Conservation (phyloP, 768 basidiomycete genomes). For the Mycena latifolia region DNA sequence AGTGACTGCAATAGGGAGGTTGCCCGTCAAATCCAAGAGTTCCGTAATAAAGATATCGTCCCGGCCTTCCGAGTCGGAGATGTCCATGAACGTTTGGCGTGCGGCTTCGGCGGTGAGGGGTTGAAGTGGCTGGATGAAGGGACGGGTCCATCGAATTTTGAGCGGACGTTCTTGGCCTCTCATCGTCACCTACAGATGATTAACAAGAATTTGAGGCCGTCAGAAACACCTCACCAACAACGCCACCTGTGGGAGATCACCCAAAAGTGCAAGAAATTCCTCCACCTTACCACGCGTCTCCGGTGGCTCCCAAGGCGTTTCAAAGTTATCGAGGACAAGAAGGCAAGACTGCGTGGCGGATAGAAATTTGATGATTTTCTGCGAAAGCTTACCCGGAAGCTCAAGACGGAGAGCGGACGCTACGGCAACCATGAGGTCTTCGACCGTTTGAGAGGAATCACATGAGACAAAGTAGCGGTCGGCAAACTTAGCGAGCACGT, state of each 20-base stretch:
- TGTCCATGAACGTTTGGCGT: slow-evolving; percentile 9
- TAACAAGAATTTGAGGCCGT: too few relatives aligned
- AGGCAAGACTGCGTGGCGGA: neutral
- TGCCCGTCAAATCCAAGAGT: neutral
- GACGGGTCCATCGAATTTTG: slow-evolving; percentile 20
- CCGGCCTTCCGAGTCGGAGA: neutral
- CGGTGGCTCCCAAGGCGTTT: slow-evolving; percentile 9
- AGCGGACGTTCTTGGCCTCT: slow-evolving; percentile 13
- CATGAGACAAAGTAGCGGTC: slow-evolving; percentile 17
- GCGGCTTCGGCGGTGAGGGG: slow-evolving; percentile 13
- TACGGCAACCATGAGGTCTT: slow-evolving; percentile 2
- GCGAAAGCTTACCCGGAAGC: neutral
- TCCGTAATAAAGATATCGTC: slow-evolving; percentile 7
- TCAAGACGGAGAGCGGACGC: neutral
- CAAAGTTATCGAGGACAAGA: neutral
- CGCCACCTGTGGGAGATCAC: neutral
- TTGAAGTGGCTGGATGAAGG: slow-evolving; percentile 3
- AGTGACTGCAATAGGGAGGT: neutral
- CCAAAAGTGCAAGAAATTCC: slow-evolving; percentile 9
- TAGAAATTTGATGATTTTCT: neutral
- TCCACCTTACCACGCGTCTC: slow-evolving; percentile 2
- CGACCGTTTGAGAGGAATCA: slow-evolving; percentile 2
- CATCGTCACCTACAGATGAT: slow-evolving; percentile 12
- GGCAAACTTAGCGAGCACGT: slow-evolving; percentile 4
- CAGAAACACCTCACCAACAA: slow-evolving; percentile 5